A percentile compares a stretch with the other conserved stretches of the same genome.
Evolutionary conservation across 257 asterid genomes (phyloP).

Genomic region (Pogostemon cablin): DNA sequence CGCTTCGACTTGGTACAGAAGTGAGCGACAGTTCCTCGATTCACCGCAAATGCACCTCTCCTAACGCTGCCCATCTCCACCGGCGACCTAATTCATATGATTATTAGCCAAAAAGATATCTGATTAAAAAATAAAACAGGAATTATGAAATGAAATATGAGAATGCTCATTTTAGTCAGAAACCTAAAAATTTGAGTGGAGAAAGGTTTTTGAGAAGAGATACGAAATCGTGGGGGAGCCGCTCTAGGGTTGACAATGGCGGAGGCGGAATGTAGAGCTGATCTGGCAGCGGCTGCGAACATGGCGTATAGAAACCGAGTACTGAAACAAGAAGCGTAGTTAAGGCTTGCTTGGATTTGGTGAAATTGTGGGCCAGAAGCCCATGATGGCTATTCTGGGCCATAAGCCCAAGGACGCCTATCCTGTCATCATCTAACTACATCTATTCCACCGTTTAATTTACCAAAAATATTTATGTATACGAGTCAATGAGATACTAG

Average conservation of each 20-base stretch:
- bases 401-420: too few species aligned
- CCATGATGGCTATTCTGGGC: too few species aligned
- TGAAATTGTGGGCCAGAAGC: background rate
- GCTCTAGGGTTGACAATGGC: background rate
- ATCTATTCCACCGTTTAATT: too few species aligned
- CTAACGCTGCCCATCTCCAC: constrained; percentile 11
- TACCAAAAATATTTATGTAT: too few species aligned
- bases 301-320: background rate
- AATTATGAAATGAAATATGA: background rate
- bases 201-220: background rate
- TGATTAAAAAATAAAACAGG: background rate
- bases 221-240: background rate
- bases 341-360: background rate
- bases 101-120: background rate
- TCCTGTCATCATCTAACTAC: too few species aligned
- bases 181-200: constrained; percentile 30
- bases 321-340: background rate
- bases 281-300: constrained; percentile 35
- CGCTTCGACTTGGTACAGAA: constrained; percentile 26
- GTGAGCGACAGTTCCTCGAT: constrained; percentile 15
- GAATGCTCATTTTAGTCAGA: background rate
- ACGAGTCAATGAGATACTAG: too few species aligned
- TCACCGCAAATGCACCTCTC: background rate
- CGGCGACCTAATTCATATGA: constrained; percentile 24
- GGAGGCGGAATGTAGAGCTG: constrained; percentile 28